A percentile compares a stretch with the other conserved stretches of the same genome.
Conservation (phyloP, 768 basidiomycete genomes). For the Dioszegia crocea region DNA sequence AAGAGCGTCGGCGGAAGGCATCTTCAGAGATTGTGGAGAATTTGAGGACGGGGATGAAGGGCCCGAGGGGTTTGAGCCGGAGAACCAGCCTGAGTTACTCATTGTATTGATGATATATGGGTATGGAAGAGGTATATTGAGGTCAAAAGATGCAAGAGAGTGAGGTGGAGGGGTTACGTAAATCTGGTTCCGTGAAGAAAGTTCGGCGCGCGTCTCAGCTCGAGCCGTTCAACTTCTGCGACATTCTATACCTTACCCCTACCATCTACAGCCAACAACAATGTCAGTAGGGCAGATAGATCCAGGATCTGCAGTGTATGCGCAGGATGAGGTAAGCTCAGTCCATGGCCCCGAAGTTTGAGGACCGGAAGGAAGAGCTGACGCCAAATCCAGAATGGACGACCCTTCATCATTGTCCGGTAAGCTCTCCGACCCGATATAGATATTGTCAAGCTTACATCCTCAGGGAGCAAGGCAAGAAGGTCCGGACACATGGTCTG, state of each 20-base stretch:
- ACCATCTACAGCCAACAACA: background rate
- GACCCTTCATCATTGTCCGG: constrained; percentile 92
- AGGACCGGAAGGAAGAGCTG: constrained; percentile 1
- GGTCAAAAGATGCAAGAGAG: background rate
- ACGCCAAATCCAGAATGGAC: constrained; percentile 64
- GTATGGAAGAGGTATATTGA: background rate
- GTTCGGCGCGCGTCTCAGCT: too few relatives aligned
- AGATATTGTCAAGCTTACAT: constrained; percentile 4
- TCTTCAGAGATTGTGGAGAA: background rate
- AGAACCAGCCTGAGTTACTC: too few relatives aligned
- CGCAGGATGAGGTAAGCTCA: constrained; percentile 49
- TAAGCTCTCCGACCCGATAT: constrained; percentile 4
- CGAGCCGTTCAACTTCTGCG: background rate
- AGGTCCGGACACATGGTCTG: constrained; percentile 83
- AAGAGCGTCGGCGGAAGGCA: background rate
- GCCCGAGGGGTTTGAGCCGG: too few relatives aligned
- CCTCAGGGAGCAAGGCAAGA: constrained; percentile 74
- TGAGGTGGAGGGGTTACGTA: background rate
- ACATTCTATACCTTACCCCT: background rate
- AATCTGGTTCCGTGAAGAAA: too few relatives aligned
- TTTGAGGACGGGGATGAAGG: background rate
- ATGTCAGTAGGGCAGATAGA: constrained; percentile 47
- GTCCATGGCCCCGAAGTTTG: background rate
- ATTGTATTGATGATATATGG: too few relatives aligned
- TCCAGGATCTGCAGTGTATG: constrained; percentile 51